Percentiles rank a stretch among this genome's conserved stretches.
Conservation (phyloP, 768 basidiomycete genomes). For the Calocybe indica region DNA sequence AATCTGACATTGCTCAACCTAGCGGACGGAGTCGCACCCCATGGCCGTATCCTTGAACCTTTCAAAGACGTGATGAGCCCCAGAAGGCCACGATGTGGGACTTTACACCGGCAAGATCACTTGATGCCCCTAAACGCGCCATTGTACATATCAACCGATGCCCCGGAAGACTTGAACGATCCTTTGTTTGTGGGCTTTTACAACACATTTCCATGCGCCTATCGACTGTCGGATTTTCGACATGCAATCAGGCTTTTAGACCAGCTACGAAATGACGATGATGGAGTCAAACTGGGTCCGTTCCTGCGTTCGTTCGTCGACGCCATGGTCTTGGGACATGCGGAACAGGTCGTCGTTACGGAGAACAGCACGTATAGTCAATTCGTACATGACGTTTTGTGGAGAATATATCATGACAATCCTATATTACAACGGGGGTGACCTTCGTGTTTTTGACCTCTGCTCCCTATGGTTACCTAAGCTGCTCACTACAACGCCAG, state of each 20-base stretch:
- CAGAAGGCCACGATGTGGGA: background rate
- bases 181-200: slow-evolving; percentile 39
- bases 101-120: slow-evolving; percentile 1
- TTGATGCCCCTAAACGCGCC: slow-evolving; percentile 44
- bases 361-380: slow-evolving; percentile 71
- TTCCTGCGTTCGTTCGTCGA: slow-evolving; percentile 64
- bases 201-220: slow-evolving; percentile 57
- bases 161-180: slow-evolving; percentile 29
- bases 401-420: slow-evolving; percentile 51
- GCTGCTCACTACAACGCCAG: too few relatives aligned
- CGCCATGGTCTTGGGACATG: slow-evolving; percentile 60
- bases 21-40: too few relatives aligned
- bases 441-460: background rate
- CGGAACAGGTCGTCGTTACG: slow-evolving; percentile 58
- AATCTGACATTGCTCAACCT: too few relatives aligned
- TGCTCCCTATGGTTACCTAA: too few relatives aligned
- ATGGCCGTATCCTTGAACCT: too few relatives aligned
- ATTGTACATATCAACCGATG: slow-evolving; percentile 65
- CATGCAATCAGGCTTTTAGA: slow-evolving; percentile 22
- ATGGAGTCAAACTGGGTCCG: slow-evolving; percentile 38
- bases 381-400: slow-evolving; percentile 63
- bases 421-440: slow-evolving; percentile 46
- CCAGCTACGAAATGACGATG: slow-evolving; percentile 35
- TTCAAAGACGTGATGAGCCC: too few relatives aligned
- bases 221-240: slow-evolving; percentile 50